phyloP scores from a whole-genome alignment of 768 basidiomycete species.

The Candolleomyces eurysporus region DNA sequence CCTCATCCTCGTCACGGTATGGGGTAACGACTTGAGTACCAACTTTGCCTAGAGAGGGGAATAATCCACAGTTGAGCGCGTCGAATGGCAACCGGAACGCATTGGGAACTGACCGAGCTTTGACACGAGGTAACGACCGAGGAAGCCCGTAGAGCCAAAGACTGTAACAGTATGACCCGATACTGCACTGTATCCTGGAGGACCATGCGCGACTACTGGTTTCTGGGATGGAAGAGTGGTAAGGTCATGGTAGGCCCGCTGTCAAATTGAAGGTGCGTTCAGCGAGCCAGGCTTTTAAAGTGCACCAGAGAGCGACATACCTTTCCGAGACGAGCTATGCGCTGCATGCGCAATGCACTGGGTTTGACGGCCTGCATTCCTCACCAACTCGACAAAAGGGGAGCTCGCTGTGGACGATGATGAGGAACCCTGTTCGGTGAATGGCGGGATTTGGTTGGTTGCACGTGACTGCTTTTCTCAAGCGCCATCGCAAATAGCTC shows the following conservation, averaged over 20 bases:
- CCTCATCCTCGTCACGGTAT: slow-evolving; percentile 93
- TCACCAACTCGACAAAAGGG: slow-evolving; percentile 14
- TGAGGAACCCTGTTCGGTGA: slow-evolving; percentile 33
- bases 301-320: slow-evolving; percentile 23
- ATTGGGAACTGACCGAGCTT: slow-evolving; percentile 73
- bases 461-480: slow-evolving; percentile 27
- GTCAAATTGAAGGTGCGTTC: slow-evolving; percentile 13
- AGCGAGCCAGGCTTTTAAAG: background rate
- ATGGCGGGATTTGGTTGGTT: slow-evolving; percentile 37
- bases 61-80: slow-evolving; percentile 5
- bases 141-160: slow-evolving; percentile 94
- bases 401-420: slow-evolving; percentile 18
- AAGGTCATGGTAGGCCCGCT: slow-evolving; percentile 79
- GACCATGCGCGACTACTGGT: slow-evolving; percentile 73
- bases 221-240: slow-evolving; percentile 56
- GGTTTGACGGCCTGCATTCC: slow-evolving; percentile 47
- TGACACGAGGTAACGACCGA: slow-evolving; percentile 90
- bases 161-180: slow-evolving; percentile 94
- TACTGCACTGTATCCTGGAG: slow-evolving; percentile 81
- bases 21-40: slow-evolving; percentile 95
- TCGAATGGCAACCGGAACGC: slow-evolving; percentile 6
- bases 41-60: slow-evolving; percentile 61
- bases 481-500: slow-evolving; percentile 2
- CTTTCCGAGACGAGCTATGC: slow-evolving; percentile 48
- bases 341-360: slow-evolving; percentile 51